Conservation (phyloP, 1,284 basidiomycete species). For the Ceratobasidium sp. region DNA sequence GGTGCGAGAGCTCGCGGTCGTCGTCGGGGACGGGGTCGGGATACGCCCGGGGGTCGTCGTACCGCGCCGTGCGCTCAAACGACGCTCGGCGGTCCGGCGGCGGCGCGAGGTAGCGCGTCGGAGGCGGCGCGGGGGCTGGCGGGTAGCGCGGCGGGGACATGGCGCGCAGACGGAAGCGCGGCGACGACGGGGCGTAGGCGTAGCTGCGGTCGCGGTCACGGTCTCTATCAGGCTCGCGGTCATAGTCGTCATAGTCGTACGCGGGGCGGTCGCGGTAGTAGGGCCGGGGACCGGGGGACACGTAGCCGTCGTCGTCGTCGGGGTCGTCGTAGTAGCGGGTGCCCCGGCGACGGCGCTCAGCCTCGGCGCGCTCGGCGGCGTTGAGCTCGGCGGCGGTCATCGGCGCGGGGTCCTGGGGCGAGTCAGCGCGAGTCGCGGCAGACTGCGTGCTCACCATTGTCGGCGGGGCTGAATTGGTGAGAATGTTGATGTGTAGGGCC, state of each 20-base stretch:
- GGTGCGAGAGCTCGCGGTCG: slow-evolving; percentile 18
- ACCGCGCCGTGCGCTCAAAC: background rate
- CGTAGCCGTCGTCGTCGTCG: slow-evolving; percentile 32
- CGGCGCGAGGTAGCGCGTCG: slow-evolving; percentile 16
- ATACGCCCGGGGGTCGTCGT: background rate
- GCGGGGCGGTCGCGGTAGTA: slow-evolving; percentile 21
- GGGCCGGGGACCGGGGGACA: background rate
- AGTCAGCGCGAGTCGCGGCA: background rate
- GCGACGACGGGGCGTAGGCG: slow-evolving; percentile 9
- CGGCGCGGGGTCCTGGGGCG: background rate
- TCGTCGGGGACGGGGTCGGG: background rate
- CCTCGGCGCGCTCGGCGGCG: slow-evolving; percentile 38
- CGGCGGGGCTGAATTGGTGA: background rate
- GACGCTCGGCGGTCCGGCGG: slow-evolving; percentile 22
- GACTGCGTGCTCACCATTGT: background rate
- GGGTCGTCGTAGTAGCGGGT: slow-evolving; percentile 13
- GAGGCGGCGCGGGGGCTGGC: background rate
- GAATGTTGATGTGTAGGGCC: slow-evolving; percentile 33
- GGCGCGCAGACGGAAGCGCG: slow-evolving; percentile 39
- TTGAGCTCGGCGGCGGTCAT: slow-evolving; percentile 43
- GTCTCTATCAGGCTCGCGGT: background rate
- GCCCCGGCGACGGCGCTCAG: slow-evolving; percentile 29
- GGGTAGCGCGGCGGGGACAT: slow-evolving; percentile 28
- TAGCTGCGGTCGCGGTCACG: background rate
- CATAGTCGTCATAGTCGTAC: slow-evolving; percentile 17